A percentile compares a stretch with the other conserved stretches of the same genome.
Evolutionary conservation across 1,284 basidiomycete genomes (phyloP).

Genomic region (Austroboletus niveus): DNA sequence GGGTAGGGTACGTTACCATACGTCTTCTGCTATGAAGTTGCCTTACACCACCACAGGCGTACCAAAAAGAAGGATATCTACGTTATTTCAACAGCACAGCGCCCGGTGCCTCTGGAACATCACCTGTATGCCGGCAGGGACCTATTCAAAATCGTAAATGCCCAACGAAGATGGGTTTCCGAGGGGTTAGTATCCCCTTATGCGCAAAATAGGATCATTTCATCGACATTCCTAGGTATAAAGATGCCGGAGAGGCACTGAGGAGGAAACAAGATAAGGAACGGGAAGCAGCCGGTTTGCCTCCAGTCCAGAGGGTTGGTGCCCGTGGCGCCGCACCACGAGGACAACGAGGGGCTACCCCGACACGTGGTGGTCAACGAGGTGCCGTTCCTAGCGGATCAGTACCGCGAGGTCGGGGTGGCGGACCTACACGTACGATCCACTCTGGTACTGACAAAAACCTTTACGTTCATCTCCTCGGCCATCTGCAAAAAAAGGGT

Average conservation of each 20-base stretch:
- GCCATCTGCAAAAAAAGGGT: conserved; percentile 80
- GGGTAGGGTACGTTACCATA: conserved; percentile 84
- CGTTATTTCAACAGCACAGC: conserved; percentile 95
- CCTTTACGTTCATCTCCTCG: conserved; percentile 91
- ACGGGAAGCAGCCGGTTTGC: conserved; percentile 87
- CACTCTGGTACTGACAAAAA: conserved; percentile 80
- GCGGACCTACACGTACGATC: conserved; percentile 57
- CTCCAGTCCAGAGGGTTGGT: conserved; percentile 78
- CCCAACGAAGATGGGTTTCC: conserved; percentile 73
- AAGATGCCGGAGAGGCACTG: conserved; percentile 85
- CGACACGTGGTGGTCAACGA: conserved; percentile 49
- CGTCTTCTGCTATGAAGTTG: conserved; percentile 3
- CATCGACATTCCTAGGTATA: conserved; percentile 56
- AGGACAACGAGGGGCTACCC: conserved; percentile 45
- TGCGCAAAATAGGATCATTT: conserved; percentile 6
- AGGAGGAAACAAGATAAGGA: conserved; percentile 97
- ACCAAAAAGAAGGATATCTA: conserved; percentile 99
- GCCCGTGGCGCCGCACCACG: conserved; percentile 72
- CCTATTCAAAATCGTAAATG: conserved; percentile 90
- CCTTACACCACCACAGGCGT: conserved; percentile 52
- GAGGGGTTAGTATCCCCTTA: conserved; percentile 54
- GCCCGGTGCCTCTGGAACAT: conserved; percentile 97
- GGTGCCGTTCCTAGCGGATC: conserved; percentile 44
- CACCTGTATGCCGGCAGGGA: conserved; percentile 94
- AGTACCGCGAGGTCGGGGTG: conserved; percentile 44